Conservation (phyloP, 768 basidiomycete genomes). For the Pleurotus tuber-regium region DNA sequence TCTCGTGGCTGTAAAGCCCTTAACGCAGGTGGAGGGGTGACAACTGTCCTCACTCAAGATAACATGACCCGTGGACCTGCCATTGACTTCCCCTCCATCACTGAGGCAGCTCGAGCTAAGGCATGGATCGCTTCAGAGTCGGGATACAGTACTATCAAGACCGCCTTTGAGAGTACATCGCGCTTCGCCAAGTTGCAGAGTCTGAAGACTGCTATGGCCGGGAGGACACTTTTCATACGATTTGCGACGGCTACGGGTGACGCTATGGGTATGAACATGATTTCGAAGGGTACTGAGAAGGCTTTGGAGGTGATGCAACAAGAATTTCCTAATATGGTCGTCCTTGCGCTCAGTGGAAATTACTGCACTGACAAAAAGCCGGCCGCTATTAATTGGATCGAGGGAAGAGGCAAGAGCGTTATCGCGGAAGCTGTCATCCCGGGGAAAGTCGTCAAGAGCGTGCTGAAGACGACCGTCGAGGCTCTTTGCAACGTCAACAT, state of each 20-base stretch:
- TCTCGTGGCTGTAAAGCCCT: constrained; percentile 98
- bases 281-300: constrained; percentile 96
- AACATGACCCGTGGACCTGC: constrained; percentile 98
- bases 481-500: constrained; percentile 86
- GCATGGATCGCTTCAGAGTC: constrained; percentile 83
- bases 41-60: constrained; percentile 88
- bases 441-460: constrained; percentile 81
- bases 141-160: constrained; percentile 71
- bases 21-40: constrained; percentile 93
- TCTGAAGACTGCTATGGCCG: constrained; percentile 88
- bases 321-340: constrained; percentile 87
- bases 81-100: constrained; percentile 86
- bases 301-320: constrained; percentile 77
- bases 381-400: constrained; percentile 99
- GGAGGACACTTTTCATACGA: constrained; percentile 88
- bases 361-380: constrained; percentile 99
- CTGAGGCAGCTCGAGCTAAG: constrained; percentile 78
- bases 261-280: constrained; percentile 99
- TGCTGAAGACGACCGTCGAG: constrained; percentile 94
- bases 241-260: constrained; percentile 96
- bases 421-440: constrained; percentile 95
- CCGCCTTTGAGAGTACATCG: constrained; percentile 92
- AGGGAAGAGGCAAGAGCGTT: constrained; percentile 97
- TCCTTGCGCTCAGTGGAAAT: constrained; percentile 91
- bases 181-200: constrained; percentile 85